Evolutionary conservation across 805 yeast genomes (phyloP).

Genomic region (Sungouiozyma intestinalis): DNA sequence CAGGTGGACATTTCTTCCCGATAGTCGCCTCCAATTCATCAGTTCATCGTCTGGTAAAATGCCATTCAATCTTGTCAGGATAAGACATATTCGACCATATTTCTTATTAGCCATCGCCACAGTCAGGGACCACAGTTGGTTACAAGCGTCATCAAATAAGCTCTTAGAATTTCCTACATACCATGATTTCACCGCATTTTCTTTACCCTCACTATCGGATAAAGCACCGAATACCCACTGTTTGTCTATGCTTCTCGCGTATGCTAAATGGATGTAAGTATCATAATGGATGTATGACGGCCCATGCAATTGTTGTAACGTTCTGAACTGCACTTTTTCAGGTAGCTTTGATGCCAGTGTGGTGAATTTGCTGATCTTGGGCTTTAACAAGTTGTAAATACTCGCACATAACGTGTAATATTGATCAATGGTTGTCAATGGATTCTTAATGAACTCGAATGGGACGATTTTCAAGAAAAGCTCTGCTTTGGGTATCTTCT

Average conservation of each 20-base stretch:
- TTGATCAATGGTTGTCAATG: constrained; percentile 21
- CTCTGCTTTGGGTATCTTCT: constrained; percentile 23
- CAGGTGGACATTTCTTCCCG: constrained; percentile 48
- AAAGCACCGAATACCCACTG: constrained; percentile 83
- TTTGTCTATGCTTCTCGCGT: constrained; percentile 69
- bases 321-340: constrained; percentile 33
- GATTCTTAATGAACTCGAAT: constrained; percentile 31
- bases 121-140: constrained; percentile 58
- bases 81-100: constrained; percentile 47
- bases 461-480: constrained; percentile 33
- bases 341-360: constrained; percentile 35
- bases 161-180: constrained; percentile 30
- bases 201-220: constrained; percentile 73
- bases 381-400: constrained; percentile 45
- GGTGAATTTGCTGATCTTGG: constrained; percentile 26
- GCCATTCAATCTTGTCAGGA: constrained; percentile 60
- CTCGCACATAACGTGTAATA: constrained; percentile 38
- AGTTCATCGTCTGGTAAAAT: constrained; percentile 75
- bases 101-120: constrained; percentile 32
- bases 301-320: constrained; percentile 26
- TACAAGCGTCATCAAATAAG: constrained; percentile 47
- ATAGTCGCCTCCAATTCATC: constrained; percentile 66
- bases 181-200: constrained; percentile 58
- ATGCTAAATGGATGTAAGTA: constrained; percentile 73
- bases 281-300: constrained; percentile 35